Evolutionary conservation across 345 rosid genomes (phyloP).

Genomic region (Boechera stricta): DNA sequence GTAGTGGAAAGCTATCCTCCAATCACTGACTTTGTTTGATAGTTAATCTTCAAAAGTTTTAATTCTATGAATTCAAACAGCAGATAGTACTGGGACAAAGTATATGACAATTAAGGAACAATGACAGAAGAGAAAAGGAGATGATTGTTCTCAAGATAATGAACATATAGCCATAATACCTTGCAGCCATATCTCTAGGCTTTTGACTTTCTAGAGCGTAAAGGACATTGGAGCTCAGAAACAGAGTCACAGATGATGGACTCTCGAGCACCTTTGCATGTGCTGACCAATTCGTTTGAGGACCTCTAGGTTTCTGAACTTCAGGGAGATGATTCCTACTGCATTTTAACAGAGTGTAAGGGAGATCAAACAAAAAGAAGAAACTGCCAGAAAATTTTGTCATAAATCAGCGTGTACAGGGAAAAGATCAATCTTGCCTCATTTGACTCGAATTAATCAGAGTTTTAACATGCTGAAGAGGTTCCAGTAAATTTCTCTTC

Average conservation of each 20-base stretch:
- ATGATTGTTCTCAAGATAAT: constrained; percentile 7
- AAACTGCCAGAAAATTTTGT: constrained; percentile 13
- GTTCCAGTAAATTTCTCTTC: constrained; percentile 25
- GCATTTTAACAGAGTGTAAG: constrained; percentile 34
- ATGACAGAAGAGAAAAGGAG: neutral
- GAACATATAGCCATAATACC: constrained; percentile 47
- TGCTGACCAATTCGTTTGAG: constrained; percentile 75
- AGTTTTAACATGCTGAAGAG: constrained; percentile 39
- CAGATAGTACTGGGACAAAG: constrained; percentile 5
- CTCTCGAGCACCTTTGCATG: constrained; percentile 56
- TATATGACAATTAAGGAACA: constrained; percentile 15
- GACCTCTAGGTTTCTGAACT: constrained; percentile 52
- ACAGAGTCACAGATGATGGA: constrained; percentile 51
- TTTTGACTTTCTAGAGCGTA: constrained; percentile 72
- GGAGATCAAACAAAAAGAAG: constrained; percentile 1
- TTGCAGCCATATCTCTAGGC: constrained; percentile 57
- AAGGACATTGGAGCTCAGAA: constrained; percentile 67
- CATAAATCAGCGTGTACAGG: constrained; percentile 12
- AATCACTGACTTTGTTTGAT: neutral
- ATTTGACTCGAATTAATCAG: constrained; percentile 48
- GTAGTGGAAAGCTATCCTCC: constrained; percentile 3
- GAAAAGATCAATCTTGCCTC: constrained; percentile 46
- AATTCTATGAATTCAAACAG: constrained; percentile 23
- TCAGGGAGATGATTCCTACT: constrained; percentile 51
- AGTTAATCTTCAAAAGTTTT: neutral